These are phyloP conservation scores for Flaveria floridana DNA, from an alignment of 140 eudicot genomes.

Conservation along the genomic window DNA sequence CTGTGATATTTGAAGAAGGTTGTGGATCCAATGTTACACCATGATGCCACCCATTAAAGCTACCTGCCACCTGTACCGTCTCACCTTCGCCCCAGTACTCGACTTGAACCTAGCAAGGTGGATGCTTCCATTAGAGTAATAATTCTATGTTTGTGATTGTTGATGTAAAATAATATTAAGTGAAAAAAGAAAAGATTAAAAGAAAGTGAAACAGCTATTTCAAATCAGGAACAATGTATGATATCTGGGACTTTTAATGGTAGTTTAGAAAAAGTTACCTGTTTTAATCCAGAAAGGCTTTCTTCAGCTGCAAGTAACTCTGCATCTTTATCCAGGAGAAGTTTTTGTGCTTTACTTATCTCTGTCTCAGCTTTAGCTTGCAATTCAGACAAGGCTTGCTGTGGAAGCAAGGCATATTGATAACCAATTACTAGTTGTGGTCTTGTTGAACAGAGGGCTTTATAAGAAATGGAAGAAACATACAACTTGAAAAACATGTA, in stretches of 20 bases:
- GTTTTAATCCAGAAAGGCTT: slow-evolving; percentile 70
- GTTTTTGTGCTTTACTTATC: slow-evolving; percentile 65
- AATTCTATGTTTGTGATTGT: background rate
- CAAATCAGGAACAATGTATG: background rate
- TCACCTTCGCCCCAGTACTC: slow-evolving; percentile 73
- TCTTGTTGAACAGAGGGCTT: background rate
- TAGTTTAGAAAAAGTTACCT: slow-evolving; percentile 42
- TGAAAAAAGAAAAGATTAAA: background rate
- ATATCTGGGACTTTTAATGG: slow-evolving; percentile 9
- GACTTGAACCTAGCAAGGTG: slow-evolving; percentile 62
- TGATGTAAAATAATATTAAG: background rate
- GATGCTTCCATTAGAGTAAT: slow-evolving; percentile 24
- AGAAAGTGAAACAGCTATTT: slow-evolving; percentile 6
- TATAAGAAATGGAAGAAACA: background rate
- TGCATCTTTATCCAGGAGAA: slow-evolving; percentile 71
- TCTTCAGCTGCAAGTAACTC: slow-evolving; percentile 78
- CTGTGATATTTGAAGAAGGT: slow-evolving; percentile 49
- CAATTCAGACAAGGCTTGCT: slow-evolving; percentile 66
- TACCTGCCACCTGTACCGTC: slow-evolving; percentile 86
- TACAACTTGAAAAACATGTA: slow-evolving; percentile 11
- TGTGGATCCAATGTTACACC: slow-evolving; percentile 63
- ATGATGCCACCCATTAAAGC: slow-evolving; percentile 98
- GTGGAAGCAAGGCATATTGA: slow-evolving; percentile 14
- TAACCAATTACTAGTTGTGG: background rate
- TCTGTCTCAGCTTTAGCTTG: slow-evolving; percentile 82